Conservation (phyloP, 2,329 filamentous ascomycete genomes). For the Cercospora berteroae region DNA sequence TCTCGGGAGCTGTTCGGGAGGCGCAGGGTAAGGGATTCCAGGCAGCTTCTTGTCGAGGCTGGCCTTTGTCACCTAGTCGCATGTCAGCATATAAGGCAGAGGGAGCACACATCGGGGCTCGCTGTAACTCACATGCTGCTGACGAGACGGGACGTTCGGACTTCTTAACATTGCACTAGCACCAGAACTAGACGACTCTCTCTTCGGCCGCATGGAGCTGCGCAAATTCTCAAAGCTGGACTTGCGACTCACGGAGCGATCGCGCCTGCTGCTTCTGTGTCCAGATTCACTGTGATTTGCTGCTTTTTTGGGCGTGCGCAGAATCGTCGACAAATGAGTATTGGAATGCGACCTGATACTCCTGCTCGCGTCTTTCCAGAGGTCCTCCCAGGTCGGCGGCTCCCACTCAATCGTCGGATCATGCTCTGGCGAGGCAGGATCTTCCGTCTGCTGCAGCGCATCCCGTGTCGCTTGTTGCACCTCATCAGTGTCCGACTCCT, state of each 20-base stretch:
- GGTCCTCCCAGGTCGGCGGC: conserved; percentile 10
- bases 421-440: not conserved
- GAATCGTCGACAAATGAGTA: not conserved
- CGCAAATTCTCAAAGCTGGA: conserved; percentile 11
- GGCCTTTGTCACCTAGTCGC: not conserved
- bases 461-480: conserved; percentile 3
- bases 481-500: not conserved
- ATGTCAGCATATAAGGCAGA: not conserved
- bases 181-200: not conserved
- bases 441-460: not conserved
- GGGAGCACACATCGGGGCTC: not conserved
- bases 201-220: not conserved
- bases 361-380: conserved; percentile 5
- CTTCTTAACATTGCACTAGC: not conserved
- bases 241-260: conserved; percentile 6
- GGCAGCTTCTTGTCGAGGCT: conserved; percentile 9
- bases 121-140: not conserved
- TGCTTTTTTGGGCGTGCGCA: not conserved
- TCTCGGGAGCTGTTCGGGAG: not conserved
- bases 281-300: not conserved
- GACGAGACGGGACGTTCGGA: not conserved
- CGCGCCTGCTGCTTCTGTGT: not conserved
- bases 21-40: not conserved
- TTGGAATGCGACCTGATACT: conserved; percentile 5
- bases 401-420: conserved; percentile 11